Conservation (phyloP, 805 yeast genomes). For the Ogataea neopini region DNA sequence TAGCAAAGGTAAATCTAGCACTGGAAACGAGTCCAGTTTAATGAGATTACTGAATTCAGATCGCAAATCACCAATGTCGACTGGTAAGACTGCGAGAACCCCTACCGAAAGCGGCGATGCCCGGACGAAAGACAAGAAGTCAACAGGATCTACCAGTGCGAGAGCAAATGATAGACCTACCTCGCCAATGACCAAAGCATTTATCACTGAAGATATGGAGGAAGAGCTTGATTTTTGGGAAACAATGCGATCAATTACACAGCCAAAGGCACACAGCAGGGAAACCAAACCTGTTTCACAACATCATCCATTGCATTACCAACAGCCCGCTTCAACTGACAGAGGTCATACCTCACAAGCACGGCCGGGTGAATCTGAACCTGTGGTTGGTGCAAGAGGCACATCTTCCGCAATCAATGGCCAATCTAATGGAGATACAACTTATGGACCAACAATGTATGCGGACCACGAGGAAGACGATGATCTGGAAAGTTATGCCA, state of each 20-base stretch:
- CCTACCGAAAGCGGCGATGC: background rate
- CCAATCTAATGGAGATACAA: background rate
- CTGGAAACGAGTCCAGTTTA: slow-evolving; percentile 42
- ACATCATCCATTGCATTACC: slow-evolving; percentile 53
- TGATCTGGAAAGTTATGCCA: slow-evolving; percentile 32
- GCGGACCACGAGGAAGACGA: slow-evolving; percentile 35
- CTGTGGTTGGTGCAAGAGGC: slow-evolving; percentile 1
- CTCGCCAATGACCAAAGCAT: slow-evolving; percentile 17
- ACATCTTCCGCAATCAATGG: no score
- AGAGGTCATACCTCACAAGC: slow-evolving; percentile 1
- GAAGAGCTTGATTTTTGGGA: slow-evolving; percentile 76
- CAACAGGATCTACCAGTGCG: background rate
- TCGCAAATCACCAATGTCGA: slow-evolving; percentile 16
- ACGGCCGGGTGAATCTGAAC: background rate
- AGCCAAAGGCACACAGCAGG: slow-evolving; percentile 33
- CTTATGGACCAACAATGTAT: slow-evolving; percentile 6
- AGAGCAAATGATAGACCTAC: slow-evolving; percentile 11
- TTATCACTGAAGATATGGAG: slow-evolving; percentile 49
- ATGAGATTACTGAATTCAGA: slow-evolving; percentile 44
- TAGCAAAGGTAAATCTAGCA: slow-evolving; percentile 12
- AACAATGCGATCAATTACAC: slow-evolving; percentile 58
- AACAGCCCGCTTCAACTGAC: slow-evolving; percentile 25
- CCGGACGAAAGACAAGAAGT: background rate
- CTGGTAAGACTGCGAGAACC: slow-evolving; percentile 12
- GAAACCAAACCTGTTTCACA: slow-evolving; percentile 47